Conservation (phyloP, 345 rosid genomes). For the Cardiospermum halicacabum region DNA sequence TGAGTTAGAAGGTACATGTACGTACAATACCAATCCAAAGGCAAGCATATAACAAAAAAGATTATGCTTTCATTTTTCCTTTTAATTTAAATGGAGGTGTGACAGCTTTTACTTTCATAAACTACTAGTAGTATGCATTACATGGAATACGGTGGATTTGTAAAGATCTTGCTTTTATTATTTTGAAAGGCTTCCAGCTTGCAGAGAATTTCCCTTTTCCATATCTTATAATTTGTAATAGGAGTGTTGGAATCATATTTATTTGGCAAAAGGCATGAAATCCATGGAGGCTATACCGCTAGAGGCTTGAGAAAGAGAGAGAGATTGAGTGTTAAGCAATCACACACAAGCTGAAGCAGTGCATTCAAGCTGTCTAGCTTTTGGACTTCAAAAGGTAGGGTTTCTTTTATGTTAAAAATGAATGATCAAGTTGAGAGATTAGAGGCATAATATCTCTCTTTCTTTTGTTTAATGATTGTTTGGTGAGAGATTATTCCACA, state of each 20-base stretch:
- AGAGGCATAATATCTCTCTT: constrained; percentile 7
- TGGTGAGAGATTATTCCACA: no score
- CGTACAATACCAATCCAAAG: not conserved
- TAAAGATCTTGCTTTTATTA: not conserved
- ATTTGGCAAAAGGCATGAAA: not conserved
- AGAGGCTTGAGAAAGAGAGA: not conserved
- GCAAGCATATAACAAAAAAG: not conserved
- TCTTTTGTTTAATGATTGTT: no score
- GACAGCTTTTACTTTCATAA: not conserved
- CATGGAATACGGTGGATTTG: not conserved
- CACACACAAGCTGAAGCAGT: constrained; percentile 10
- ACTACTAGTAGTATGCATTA: not conserved
- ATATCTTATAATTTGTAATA: not conserved
- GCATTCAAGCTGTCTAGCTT: constrained; percentile 42
- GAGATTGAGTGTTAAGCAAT: not conserved
- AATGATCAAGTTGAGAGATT: no score
- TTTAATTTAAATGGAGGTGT: not conserved
- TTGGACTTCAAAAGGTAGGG: constrained; percentile 10
- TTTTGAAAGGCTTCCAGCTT: not conserved
- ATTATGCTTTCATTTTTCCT: not conserved
- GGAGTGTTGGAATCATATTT: not conserved
- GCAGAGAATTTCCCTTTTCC: not conserved
- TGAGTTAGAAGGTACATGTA: not conserved
- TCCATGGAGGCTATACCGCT: not conserved
- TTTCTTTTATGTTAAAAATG: no score